Evolutionary conservation across 768 basidiomycete genomes (phyloP).

Genomic region (Strobilomyces confusus): DNA sequence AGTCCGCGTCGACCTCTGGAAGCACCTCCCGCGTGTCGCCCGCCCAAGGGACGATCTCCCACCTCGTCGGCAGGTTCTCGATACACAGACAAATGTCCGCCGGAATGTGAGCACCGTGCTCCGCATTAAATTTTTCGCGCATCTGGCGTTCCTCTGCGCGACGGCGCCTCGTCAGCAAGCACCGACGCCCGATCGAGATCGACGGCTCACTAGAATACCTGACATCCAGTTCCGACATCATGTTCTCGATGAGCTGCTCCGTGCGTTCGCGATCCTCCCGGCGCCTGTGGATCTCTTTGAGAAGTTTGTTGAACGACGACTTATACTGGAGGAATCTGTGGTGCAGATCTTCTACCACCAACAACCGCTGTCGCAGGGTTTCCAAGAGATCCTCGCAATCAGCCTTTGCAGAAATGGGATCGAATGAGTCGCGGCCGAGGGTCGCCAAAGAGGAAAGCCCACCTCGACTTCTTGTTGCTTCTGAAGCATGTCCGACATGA

Average conservation of each 20-base stretch:
- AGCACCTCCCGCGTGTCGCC: constrained; percentile 55
- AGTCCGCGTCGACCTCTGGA: constrained; percentile 58
- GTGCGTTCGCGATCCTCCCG: constrained; percentile 61
- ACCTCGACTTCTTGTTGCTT: constrained; percentile 71
- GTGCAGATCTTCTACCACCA: constrained; percentile 60
- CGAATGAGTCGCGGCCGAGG: neutral
- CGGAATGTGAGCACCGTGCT: constrained; percentile 71
- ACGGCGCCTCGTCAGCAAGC: neutral
- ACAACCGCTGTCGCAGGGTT: constrained; percentile 56
- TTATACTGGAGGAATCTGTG: constrained; percentile 67
- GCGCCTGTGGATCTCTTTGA: constrained; percentile 70
- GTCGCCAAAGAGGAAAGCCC: constrained; percentile 2
- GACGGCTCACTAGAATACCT: constrained; percentile 58
- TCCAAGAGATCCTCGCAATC: constrained; percentile 52
- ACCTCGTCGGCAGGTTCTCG: constrained; percentile 68
- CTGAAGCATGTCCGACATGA: constrained; percentile 74
- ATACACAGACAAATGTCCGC: constrained; percentile 78
- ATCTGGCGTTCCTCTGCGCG: constrained; percentile 60
- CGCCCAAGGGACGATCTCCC: constrained; percentile 59
- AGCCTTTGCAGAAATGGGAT: constrained; percentile 19
- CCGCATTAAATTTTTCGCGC: constrained; percentile 65
- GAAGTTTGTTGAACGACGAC: constrained; percentile 66
- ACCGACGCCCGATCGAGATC: neutral
- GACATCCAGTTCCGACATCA: constrained; percentile 58
- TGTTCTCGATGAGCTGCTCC: constrained; percentile 60